phyloP scores from a whole-genome alignment of 202 grass and related monocot genomes.

The Schoenoplectus tabernaemontani region DNA sequence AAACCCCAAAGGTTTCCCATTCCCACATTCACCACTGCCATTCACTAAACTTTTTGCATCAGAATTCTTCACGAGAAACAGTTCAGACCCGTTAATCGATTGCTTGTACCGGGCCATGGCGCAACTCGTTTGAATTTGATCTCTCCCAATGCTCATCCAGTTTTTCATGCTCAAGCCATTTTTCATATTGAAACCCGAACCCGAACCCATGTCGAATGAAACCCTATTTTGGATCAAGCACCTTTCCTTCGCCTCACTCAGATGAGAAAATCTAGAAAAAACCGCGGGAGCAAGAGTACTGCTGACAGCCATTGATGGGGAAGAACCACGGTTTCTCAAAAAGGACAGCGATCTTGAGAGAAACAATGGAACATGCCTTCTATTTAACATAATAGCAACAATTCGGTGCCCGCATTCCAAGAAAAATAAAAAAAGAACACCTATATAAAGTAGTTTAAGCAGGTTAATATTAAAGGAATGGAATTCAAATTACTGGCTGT shows the following conservation, averaged over 20 bases:
- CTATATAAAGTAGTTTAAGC: neutral
- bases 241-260: constrained; percentile 14
- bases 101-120: constrained; percentile 39
- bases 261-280: constrained; percentile 37
- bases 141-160: constrained; percentile 28
- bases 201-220: constrained; percentile 27
- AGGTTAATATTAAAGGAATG: neutral
- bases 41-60: constrained; percentile 17
- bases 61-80: constrained; percentile 34
- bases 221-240: constrained; percentile 14
- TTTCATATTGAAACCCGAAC: constrained; percentile 26
- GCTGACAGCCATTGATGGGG: constrained; percentile 22
- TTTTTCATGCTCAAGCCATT: constrained; percentile 44
- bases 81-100: constrained; percentile 33
- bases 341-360: constrained; percentile 26
- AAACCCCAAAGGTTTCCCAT: constrained; percentile 45
- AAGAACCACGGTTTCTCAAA: constrained; percentile 23
- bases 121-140: constrained; percentile 24
- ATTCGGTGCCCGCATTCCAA: constrained; percentile 45
- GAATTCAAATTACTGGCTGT: neutral
- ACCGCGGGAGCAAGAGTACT: constrained; percentile 14
- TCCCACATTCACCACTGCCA: constrained; percentile 39
- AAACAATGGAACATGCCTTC: constrained; percentile 41
- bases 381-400: constrained; percentile 43
- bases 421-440: constrained; percentile 6